phyloP scores from a whole-genome alignment of 352 stramenopile genomes.

The Phytophthora boehmeriae region DNA sequence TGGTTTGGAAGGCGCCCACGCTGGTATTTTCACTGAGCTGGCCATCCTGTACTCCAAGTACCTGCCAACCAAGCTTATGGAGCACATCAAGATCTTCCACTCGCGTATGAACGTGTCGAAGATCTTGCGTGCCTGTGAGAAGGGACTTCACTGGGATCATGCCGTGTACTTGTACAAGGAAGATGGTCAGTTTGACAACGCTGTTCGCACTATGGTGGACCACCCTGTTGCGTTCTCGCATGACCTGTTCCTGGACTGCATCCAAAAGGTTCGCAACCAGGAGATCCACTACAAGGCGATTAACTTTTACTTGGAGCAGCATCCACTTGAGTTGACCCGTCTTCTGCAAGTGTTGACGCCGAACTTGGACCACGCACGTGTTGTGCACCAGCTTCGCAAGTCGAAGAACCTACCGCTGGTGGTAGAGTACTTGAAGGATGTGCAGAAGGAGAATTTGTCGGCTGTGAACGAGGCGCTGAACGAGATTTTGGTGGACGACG shows the following conservation, averaged over 20 bases:
- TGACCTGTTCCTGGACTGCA: slow-evolving; percentile 99
- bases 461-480: slow-evolving; percentile 99
- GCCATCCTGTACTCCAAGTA: slow-evolving; percentile 99
- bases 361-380: slow-evolving; percentile 98
- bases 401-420: slow-evolving; percentile 97
- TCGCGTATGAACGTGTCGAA: slow-evolving; percentile 99
- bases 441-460: slow-evolving; percentile 99
- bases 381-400: slow-evolving; percentile 98
- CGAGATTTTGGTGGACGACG: slow-evolving; percentile 96
- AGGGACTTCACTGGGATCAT: slow-evolving; percentile 98
- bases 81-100: slow-evolving; percentile 99
- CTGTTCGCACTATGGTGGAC: slow-evolving; percentile 99
- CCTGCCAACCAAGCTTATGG: slow-evolving; percentile 98
- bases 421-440: slow-evolving; percentile 97
- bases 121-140: slow-evolving; percentile 97
- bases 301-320: slow-evolving; percentile 98
- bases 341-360: slow-evolving; percentile 98
- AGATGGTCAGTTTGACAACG: slow-evolving; percentile 99
- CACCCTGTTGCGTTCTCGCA: slow-evolving; percentile 97
- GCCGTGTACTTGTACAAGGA: slow-evolving; percentile 99
- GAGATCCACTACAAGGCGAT: slow-evolving; percentile 99
- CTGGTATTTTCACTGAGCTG: slow-evolving; percentile 99
- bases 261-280: slow-evolving; percentile 99
- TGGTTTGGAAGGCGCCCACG: slow-evolving; percentile 98
- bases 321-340: slow-evolving; percentile 96